These are phyloP conservation scores for Talaromyces sp. DNA, from an alignment of 2,329 filamentous ascomycete species.

Conservation along the genomic window DNA sequence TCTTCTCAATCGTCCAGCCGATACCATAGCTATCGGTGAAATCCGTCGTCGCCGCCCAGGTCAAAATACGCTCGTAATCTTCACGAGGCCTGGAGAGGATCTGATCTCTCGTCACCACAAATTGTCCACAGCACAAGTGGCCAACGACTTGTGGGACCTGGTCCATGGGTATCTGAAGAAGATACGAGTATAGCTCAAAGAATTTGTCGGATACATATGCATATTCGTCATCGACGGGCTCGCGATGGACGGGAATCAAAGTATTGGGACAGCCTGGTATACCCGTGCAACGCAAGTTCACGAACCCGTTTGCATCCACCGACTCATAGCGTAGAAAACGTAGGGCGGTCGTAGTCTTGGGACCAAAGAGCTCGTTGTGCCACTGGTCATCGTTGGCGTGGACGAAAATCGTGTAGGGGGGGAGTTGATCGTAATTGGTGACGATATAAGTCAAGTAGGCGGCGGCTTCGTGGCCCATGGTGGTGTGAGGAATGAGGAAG, in stretches of 20 bases:
- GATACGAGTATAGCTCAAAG: slow-evolving; percentile 17
- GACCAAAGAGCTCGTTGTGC: slow-evolving; percentile 52
- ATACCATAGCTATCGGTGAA: slow-evolving; percentile 30
- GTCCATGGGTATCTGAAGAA: slow-evolving; percentile 17
- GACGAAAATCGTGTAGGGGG: slow-evolving; percentile 59
- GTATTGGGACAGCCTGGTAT: slow-evolving; percentile 39
- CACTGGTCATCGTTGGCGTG: slow-evolving; percentile 56
- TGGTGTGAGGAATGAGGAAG: slow-evolving; percentile 27
- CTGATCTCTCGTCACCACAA: slow-evolving; percentile 32
- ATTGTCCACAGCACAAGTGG: slow-evolving; percentile 36
- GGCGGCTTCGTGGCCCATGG: slow-evolving; percentile 59
- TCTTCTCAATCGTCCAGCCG: slow-evolving; percentile 32
- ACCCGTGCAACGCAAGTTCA: slow-evolving; percentile 38
- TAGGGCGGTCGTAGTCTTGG: slow-evolving; percentile 29
- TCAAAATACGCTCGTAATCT: slow-evolving; percentile 33
- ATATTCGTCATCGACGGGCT: slow-evolving; percentile 25
- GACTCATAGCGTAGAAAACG: slow-evolving; percentile 34
- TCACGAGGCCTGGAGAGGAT: slow-evolving; percentile 27
- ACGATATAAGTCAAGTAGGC: slow-evolving; percentile 61
- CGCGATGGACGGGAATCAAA: slow-evolving; percentile 31
- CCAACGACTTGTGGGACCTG: slow-evolving; percentile 28
- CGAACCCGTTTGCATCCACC: slow-evolving; percentile 38
- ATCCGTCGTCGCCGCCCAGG: slow-evolving; percentile 31
- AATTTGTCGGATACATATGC: slow-evolving; percentile 17
- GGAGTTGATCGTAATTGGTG: slow-evolving; percentile 58